A percentile compares a stretch with the other conserved stretches of the same genome.
These are phyloP conservation scores for Cladorrhinum sp. DNA, from an alignment of 2,329 filamentous ascomycete species.

Conservation along the genomic window DNA sequence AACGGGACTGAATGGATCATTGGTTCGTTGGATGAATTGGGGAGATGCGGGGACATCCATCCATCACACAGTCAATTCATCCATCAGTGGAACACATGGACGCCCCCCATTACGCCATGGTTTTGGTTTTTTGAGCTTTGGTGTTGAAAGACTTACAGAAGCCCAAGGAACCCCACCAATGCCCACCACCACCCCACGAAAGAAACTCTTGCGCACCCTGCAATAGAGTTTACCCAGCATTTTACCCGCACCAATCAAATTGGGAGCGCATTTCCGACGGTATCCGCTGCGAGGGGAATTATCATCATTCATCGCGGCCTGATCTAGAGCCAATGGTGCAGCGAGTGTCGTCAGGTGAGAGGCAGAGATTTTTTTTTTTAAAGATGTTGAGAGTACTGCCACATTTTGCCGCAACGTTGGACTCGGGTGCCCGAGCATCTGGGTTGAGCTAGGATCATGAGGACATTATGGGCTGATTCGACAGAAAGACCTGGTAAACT, in stretches of 20 bases:
- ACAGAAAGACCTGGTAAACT: slow-evolving; percentile 1
- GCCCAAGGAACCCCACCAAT: slow-evolving; percentile 1
- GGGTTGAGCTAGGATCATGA: slow-evolving; percentile 17
- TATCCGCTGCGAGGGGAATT: slow-evolving; percentile 23
- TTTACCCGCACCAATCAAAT: slow-evolving; percentile 36
- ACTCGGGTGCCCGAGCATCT: slow-evolving; percentile 9
- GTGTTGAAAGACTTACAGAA: neutral
- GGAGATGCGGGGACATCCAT: slow-evolving; percentile 16
- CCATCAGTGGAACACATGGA: slow-evolving; percentile 6
- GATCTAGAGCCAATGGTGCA: slow-evolving; percentile 1
- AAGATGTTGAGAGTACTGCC: slow-evolving; percentile 8
- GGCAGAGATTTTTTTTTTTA: slow-evolving; percentile 23
- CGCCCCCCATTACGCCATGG: slow-evolving; percentile 25
- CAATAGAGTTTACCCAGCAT: slow-evolving; percentile 28
- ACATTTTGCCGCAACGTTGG: slow-evolving; percentile 11
- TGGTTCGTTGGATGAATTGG: slow-evolving; percentile 1
- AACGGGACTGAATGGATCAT: slow-evolving; percentile 5
- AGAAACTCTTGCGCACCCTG: slow-evolving; percentile 5
- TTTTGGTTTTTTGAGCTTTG: slow-evolving; percentile 10
- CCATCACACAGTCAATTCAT: slow-evolving; percentile 9
- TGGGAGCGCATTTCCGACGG: slow-evolving; percentile 16
- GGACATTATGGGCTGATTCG: slow-evolving; percentile 23
- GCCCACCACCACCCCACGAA: slow-evolving; percentile 19
- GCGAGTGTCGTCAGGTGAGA: slow-evolving; percentile 26
- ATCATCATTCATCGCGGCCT: slow-evolving; percentile 8